These are phyloP conservation scores for Pestalotiopsis sp. DNA, from an alignment of 2,329 filamentous ascomycete genomes.

Conservation along the genomic window DNA sequence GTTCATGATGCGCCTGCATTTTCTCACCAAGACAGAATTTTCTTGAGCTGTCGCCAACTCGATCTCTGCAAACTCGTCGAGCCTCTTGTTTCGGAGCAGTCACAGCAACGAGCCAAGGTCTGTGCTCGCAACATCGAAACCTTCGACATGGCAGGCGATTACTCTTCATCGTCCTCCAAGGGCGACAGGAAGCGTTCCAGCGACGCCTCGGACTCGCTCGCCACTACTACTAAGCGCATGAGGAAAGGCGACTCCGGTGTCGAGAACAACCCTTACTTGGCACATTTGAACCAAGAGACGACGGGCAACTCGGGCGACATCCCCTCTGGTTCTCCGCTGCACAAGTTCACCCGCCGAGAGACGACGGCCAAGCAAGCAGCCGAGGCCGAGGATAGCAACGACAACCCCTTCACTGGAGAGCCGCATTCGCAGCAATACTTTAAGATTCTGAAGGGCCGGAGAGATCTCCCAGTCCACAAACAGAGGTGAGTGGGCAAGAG, in stretches of 20 bases:
- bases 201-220: conserved; percentile 22
- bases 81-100: not conserved
- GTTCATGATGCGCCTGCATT: not conserved
- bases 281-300: conserved; percentile 73
- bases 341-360: conserved; percentile 71
- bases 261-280: conserved; percentile 79
- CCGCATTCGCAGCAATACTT: conserved; percentile 84
- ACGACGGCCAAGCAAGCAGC: conserved; percentile 77
- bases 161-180: not conserved
- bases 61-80: not conserved
- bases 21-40: not conserved
- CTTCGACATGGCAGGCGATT: conserved; percentile 17
- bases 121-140: not conserved
- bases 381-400: conserved; percentile 74
- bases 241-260: conserved; percentile 24
- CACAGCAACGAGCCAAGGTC: not conserved
- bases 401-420: conserved; percentile 82
- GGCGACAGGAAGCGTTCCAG: conserved; percentile 25
- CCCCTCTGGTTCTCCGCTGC: conserved; percentile 50
- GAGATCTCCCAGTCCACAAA: conserved; percentile 86
- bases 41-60: not conserved
- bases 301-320: conserved; percentile 36
- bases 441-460: conserved; percentile 79
- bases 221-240: conserved; percentile 24
- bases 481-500: conserved; percentile 64